Conservation (phyloP, 805 yeast genomes). For the Henningerozyma blattae region DNA sequence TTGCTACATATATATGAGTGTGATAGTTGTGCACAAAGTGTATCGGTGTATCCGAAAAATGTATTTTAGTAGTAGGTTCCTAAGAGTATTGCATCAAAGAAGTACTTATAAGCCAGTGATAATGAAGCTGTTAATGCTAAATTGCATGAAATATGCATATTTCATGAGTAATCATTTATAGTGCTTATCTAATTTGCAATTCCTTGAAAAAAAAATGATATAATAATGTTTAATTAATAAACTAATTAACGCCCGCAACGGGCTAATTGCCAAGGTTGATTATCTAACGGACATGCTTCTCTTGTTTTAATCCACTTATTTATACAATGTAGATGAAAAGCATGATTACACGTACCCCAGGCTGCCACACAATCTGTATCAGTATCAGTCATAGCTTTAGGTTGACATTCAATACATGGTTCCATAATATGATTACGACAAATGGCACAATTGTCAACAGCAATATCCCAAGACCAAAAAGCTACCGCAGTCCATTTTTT, state of each 20-base stretch:
- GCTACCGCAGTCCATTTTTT: slow-evolving; percentile 99
- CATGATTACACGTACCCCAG: slow-evolving; percentile 95
- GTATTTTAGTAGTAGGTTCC: no score
- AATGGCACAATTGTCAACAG: slow-evolving; percentile 92
- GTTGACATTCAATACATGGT: slow-evolving; percentile 94
- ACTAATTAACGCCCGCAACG: slow-evolving; percentile 60
- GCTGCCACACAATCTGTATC: slow-evolving; percentile 84
- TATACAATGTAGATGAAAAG: slow-evolving; percentile 97
- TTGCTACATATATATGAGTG: no score
- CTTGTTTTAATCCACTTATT: slow-evolving; percentile 91
- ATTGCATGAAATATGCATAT: no score
- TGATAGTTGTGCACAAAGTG: no score
- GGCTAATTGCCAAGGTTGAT: slow-evolving; percentile 72
- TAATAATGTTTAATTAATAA: no score
- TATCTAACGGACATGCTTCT: slow-evolving; percentile 93
- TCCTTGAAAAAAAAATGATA: no score
- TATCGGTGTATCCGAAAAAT: no score
- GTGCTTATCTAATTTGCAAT: no score
- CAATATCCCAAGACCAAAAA: slow-evolving; percentile 99
- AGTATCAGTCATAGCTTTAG: slow-evolving; percentile 49
- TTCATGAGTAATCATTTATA: no score
- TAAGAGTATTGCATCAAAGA: no score
- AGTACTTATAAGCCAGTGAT: no score
- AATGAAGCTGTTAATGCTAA: no score
- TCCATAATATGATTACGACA: slow-evolving; percentile 98